These are phyloP conservation scores for Quercus gilva DNA, from an alignment of 306 rosid species.

Conservation along the genomic window DNA sequence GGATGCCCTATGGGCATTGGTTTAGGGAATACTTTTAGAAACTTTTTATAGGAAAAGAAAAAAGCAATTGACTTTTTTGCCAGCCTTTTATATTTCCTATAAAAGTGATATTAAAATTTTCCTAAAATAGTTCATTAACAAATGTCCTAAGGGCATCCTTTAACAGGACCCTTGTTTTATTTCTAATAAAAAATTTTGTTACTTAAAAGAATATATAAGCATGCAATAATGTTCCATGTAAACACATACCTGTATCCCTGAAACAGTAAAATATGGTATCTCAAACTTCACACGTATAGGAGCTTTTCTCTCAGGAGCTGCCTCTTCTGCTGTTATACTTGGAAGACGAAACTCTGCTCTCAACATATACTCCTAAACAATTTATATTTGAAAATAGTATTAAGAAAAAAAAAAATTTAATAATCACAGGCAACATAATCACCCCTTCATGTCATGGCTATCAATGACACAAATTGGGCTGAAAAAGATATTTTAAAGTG, in stretches of 20 bases:
- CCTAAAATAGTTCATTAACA: too few relatives aligned
- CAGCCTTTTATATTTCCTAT: too few relatives aligned
- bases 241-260: conserved; percentile 85
- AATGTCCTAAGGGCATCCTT: too few relatives aligned
- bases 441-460: background rate
- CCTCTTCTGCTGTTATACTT: conserved; percentile 79
- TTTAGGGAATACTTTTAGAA: too few relatives aligned
- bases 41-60: too few relatives aligned
- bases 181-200: too few relatives aligned
- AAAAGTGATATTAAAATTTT: too few relatives aligned
- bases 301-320: conserved; percentile 91
- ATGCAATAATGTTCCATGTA: background rate
- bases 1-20: too few relatives aligned
- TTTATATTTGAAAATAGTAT: conserved; percentile 21
- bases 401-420: background rate
- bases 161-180: too few relatives aligned
- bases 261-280: conserved; percentile 97
- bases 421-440: background rate
- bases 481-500: conserved; percentile 18
- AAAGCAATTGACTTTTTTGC: too few relatives aligned
- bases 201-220: background rate
- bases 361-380: conserved; percentile 83
- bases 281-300: conserved; percentile 95
- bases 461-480: background rate
- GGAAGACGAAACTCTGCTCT: conserved; percentile 98